Evolutionary conservation across 805 yeast genomes (phyloP).

Genomic region (Candida nonsorbophila): DNA sequence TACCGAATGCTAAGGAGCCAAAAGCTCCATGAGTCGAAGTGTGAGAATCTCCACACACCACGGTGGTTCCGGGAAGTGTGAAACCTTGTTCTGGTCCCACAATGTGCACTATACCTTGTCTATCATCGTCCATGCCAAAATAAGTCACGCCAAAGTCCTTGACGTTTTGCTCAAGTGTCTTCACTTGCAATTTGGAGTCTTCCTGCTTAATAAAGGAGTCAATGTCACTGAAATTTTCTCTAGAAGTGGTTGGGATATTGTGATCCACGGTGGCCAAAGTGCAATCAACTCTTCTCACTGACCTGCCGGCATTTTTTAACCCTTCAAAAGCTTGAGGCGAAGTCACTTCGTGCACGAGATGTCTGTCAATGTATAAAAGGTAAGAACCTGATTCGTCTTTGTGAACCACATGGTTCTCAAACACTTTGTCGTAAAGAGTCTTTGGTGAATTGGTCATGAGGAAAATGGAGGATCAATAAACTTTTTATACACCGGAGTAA

Average conservation of each 20-base stretch:
- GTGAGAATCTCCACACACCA: slow-evolving; percentile 98
- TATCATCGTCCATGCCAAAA: slow-evolving; percentile 88
- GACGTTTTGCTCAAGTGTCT: slow-evolving; percentile 89
- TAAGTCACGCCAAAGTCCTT: slow-evolving; percentile 83
- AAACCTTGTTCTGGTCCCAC: slow-evolving; percentile 99
- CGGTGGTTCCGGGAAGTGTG: slow-evolving; percentile 97
- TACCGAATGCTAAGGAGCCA: slow-evolving; percentile 96
- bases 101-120: slow-evolving; percentile 98
- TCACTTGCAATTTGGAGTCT: slow-evolving; percentile 89
- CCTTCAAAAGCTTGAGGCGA: slow-evolving; percentile 99
- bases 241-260: slow-evolving; percentile 93
- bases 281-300: slow-evolving; percentile 87
- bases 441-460: slow-evolving; percentile 35
- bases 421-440: slow-evolving; percentile 94
- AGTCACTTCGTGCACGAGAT: slow-evolving; percentile 96
- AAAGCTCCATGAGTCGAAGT: slow-evolving; percentile 99
- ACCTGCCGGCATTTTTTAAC: slow-evolving; percentile 77
- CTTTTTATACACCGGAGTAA: slow-evolving; percentile 2
- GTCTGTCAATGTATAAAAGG: slow-evolving; percentile 91
- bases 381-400: slow-evolving; percentile 83
- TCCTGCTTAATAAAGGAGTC: slow-evolving; percentile 81
- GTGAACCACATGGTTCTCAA: slow-evolving; percentile 90
- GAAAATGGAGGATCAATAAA: no score
- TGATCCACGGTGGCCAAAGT: slow-evolving; percentile 95
- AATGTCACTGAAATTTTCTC: slow-evolving; percentile 67